These are phyloP conservation scores for Lodderomyces beijingensis DNA, from an alignment of 1,139 yeast genomes.

Conservation along the genomic window DNA sequence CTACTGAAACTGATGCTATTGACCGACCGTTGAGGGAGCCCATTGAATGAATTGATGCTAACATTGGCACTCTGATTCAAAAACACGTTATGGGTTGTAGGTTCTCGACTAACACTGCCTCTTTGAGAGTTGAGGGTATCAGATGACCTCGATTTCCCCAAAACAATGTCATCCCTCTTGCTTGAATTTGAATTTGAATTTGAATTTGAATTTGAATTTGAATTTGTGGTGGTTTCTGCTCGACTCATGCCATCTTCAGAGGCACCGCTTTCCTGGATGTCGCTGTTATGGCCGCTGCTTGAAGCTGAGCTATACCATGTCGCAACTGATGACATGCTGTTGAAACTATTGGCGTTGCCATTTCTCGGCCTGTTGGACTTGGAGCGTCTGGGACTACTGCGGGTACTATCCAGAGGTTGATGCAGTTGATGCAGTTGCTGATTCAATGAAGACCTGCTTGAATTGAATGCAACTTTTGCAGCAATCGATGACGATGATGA, in stretches of 20 bases:
- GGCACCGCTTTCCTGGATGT: too few relatives aligned
- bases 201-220: too few relatives aligned
- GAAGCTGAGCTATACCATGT: too few relatives aligned
- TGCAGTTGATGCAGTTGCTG: too few relatives aligned
- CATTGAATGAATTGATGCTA: slow-evolving; percentile 5
- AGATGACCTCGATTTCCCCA: slow-evolving; percentile 12
- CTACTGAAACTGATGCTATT: slow-evolving; percentile 30
- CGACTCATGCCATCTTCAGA: too few relatives aligned
- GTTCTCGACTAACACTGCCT: too few relatives aligned
- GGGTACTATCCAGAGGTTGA: too few relatives aligned
- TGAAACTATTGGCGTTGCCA: background rate
- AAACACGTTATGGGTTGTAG: slow-evolving; percentile 1
- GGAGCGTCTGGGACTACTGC: background rate
- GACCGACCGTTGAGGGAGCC: slow-evolving; percentile 10
- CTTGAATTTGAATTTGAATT: slow-evolving; percentile 2
- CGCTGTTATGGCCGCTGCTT: too few relatives aligned
- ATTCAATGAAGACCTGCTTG: slow-evolving; percentile 16
- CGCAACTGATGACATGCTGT: slow-evolving; percentile 1
- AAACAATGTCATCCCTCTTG: slow-evolving; percentile 2
- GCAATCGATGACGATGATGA: slow-evolving; percentile 30
- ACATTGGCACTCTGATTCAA: slow-evolving; percentile 5
- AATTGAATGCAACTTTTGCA: slow-evolving; percentile 27
- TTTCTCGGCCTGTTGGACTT: background rate
- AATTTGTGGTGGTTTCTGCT: too few relatives aligned
- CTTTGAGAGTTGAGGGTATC: slow-evolving; percentile 10